Evolutionary conservation across 2,329 filamentous ascomycete species (phyloP).

Genomic region (Graphiopsis chlorocephala): DNA sequence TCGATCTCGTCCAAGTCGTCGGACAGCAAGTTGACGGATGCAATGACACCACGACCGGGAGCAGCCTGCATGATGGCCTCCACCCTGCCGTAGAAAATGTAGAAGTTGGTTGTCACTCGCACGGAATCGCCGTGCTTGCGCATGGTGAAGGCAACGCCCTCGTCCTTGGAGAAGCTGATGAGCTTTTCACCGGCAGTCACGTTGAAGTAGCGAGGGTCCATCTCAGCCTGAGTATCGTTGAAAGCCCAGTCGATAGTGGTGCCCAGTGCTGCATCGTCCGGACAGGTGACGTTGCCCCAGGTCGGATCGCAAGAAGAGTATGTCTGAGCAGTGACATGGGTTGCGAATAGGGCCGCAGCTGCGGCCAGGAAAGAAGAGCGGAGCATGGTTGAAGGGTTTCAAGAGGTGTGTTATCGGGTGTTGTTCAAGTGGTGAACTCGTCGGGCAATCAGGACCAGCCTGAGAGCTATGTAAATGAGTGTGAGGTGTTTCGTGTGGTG

Average conservation of each 20-base stretch:
- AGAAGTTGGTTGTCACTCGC: constrained; percentile 75
- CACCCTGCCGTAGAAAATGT: constrained; percentile 80
- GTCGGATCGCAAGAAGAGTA: constrained; percentile 75
- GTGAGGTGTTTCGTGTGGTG: neutral
- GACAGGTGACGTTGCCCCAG: constrained; percentile 58
- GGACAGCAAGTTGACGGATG: constrained; percentile 77
- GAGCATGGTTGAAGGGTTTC: constrained; percentile 16
- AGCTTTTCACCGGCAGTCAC: constrained; percentile 63
- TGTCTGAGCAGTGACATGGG: constrained; percentile 62
- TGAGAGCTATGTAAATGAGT: constrained; percentile 8
- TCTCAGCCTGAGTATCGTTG: constrained; percentile 56
- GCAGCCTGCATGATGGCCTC: constrained; percentile 78
- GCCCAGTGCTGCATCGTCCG: constrained; percentile 68
- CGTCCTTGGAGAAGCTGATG: constrained; percentile 51
- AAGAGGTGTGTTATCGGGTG: neutral
- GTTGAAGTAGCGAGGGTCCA: constrained; percentile 35
- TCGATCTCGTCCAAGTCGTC: constrained; percentile 86
- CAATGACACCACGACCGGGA: constrained; percentile 71
- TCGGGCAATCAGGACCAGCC: constrained; percentile 13
- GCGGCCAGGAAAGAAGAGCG: constrained; percentile 21
- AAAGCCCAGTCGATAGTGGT: constrained; percentile 61
- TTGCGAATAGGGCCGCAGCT: constrained; percentile 26
- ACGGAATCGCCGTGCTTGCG: constrained; percentile 68
- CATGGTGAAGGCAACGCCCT: constrained; percentile 70
- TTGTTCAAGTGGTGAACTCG: neutral